Evolutionary conservation across 768 basidiomycete genomes (phyloP).

Genomic region (Xerocomellus chrysenteron): DNA sequence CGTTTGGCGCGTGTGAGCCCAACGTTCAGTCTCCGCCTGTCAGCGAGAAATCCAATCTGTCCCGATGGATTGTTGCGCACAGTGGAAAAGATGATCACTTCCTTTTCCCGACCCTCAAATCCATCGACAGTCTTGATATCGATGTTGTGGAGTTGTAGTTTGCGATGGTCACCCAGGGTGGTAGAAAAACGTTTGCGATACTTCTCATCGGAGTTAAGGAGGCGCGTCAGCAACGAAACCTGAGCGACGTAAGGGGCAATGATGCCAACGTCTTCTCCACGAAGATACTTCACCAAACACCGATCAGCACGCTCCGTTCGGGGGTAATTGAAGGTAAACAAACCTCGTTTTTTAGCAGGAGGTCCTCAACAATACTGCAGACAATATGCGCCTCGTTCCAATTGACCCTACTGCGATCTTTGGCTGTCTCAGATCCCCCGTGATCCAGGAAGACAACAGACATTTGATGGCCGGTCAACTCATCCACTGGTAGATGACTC

Average conservation of each 20-base stretch:
- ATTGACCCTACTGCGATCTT: constrained; percentile 76
- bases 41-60: constrained; percentile 86
- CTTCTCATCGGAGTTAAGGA: constrained; percentile 56
- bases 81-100: constrained; percentile 88
- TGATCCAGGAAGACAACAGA: constrained; percentile 86
- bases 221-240: constrained; percentile 67
- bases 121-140: constrained; percentile 95
- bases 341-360: constrained; percentile 73
- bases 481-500: constrained; percentile 44
- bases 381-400: constrained; percentile 76
- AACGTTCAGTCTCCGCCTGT: constrained; percentile 83
- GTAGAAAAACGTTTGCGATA: constrained; percentile 53
- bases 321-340: constrained; percentile 23
- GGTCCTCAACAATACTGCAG: constrained; percentile 77
- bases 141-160: constrained; percentile 60
- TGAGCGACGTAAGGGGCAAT: constrained; percentile 93
- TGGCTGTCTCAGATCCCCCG: constrained; percentile 59
- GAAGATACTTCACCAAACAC: constrained; percentile 45
- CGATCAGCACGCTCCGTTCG: constrained; percentile 6
- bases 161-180: constrained; percentile 65
- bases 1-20: constrained; percentile 87
- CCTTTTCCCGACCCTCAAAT: constrained; percentile 92
- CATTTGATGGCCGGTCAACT: constrained; percentile 42
- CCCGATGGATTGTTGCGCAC: constrained; percentile 79
- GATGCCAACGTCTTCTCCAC: constrained; percentile 80